These are phyloP conservation scores for Coleophoma eucalyptorum DNA, from an alignment of 2,329 filamentous ascomycete species.

Conservation along the genomic window DNA sequence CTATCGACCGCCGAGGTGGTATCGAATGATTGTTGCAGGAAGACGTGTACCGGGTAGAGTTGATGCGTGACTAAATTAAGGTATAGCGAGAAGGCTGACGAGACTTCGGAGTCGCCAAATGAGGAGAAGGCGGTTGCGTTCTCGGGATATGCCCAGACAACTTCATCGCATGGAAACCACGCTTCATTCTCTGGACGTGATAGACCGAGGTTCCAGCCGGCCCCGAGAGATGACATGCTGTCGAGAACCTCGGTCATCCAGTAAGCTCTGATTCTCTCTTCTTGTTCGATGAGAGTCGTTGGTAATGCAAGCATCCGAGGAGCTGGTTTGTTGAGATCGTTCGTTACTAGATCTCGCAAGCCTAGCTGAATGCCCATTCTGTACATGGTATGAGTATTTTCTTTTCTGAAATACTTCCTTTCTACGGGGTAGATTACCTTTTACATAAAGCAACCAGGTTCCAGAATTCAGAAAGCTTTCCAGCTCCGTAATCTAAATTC, in stretches of 20 bases:
- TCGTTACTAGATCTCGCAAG: slow-evolving; percentile 24
- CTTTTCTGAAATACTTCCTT: too few species aligned
- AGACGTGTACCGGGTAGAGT: slow-evolving; percentile 11
- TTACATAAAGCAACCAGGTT: slow-evolving; percentile 29
- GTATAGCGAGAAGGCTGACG: slow-evolving; percentile 12
- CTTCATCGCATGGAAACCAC: slow-evolving; percentile 12
- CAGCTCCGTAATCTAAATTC: slow-evolving; percentile 25
- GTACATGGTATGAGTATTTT: background rate
- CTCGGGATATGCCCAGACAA: slow-evolving; percentile 12
- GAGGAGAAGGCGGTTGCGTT: slow-evolving; percentile 10
- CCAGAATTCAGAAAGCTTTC: slow-evolving; percentile 27
- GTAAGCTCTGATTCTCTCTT: slow-evolving; percentile 31
- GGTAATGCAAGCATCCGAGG: slow-evolving; percentile 22
- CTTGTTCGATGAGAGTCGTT: slow-evolving; percentile 26
- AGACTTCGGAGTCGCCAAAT: slow-evolving; percentile 12
- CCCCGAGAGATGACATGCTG: slow-evolving; percentile 28
- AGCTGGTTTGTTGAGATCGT: slow-evolving; percentile 25
- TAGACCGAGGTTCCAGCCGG: slow-evolving; percentile 21
- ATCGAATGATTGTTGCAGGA: slow-evolving; percentile 11
- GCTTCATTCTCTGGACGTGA: slow-evolving; percentile 9
- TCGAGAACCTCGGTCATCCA: slow-evolving; percentile 34
- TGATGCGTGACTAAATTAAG: slow-evolving; percentile 12
- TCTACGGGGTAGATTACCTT: slow-evolving; percentile 10
- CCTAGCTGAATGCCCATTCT: slow-evolving; percentile 27
- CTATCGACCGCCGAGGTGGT: slow-evolving; percentile 8